phyloP scores from a whole-genome alignment of 176 grass and related monocot genomes.

The Guadua angustifolia region DNA sequence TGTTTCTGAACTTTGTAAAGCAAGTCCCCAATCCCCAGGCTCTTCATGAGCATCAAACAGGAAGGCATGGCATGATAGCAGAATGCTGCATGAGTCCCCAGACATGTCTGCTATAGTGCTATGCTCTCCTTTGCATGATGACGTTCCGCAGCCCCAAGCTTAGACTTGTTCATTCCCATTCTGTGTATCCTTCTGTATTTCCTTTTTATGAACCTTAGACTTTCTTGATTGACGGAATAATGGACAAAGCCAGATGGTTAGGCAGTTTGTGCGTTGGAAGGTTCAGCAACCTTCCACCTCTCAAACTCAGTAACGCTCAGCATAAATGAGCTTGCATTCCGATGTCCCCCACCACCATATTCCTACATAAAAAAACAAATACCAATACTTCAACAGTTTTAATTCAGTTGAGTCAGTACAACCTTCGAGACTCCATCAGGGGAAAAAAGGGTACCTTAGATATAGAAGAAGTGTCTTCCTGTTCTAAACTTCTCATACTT shows the following conservation, averaged over 20 bases:
- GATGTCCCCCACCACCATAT: constrained; percentile 84
- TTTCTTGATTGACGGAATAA: neutral
- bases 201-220: constrained; percentile 12
- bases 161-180: neutral
- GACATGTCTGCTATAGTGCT: neutral
- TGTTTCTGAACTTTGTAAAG: neutral
- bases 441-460: constrained; percentile 43
- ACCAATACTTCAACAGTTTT: neutral
- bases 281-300: constrained; percentile 63
- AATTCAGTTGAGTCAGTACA: no score
- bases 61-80: neutral
- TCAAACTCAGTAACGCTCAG: constrained; percentile 68
- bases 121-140: neutral
- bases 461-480: constrained; percentile 79
- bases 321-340: constrained; percentile 89
- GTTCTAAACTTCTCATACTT: constrained; percentile 80
- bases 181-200: neutral
- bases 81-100: neutral
- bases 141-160: neutral
- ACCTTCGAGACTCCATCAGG: constrained; percentile 30
- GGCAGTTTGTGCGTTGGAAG: constrained; percentile 17
- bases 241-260: neutral
- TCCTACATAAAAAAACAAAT: constrained; percentile 52
- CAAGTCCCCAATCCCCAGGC: neutral
- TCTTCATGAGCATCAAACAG: neutral